These are phyloP conservation scores for Chrysoporthe austroafricana DNA, from an alignment of 2,329 filamentous ascomycete genomes.

Conservation along the genomic window DNA sequence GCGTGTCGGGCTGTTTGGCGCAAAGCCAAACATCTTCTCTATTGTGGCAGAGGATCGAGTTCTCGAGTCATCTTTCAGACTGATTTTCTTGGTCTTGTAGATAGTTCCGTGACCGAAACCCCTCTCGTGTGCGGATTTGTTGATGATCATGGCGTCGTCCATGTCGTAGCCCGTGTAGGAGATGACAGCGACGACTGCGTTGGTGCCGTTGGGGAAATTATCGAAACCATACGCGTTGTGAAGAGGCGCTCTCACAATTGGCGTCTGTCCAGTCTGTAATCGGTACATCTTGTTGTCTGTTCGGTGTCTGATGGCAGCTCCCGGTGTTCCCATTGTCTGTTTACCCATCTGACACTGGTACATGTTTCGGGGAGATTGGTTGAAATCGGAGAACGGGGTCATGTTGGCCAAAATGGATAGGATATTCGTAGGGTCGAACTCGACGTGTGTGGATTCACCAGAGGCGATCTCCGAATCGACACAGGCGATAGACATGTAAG, in stretches of 20 bases:
- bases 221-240: slow-evolving; percentile 97
- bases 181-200: slow-evolving; percentile 95
- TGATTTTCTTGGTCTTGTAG: slow-evolving; percentile 95
- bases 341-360: slow-evolving; percentile 99
- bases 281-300: slow-evolving; percentile 98
- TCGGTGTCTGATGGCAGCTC: slow-evolving; percentile 79
- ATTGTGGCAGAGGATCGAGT: slow-evolving; percentile 69
- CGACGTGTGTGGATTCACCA: slow-evolving; percentile 91
- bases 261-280: slow-evolving; percentile 93
- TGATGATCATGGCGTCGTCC: slow-evolving; percentile 99
- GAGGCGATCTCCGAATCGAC: slow-evolving; percentile 84
- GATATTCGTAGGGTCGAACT: slow-evolving; percentile 93
- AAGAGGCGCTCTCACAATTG: slow-evolving; percentile 86
- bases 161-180: slow-evolving; percentile 99
- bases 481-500: slow-evolving; percentile 97
- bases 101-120: slow-evolving; percentile 95
- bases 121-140: slow-evolving; percentile 94
- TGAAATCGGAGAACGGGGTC: slow-evolving; percentile 98
- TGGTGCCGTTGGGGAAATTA: slow-evolving; percentile 96
- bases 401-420: slow-evolving; percentile 97
- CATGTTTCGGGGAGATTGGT: slow-evolving; percentile 98
- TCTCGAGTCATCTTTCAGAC: slow-evolving; percentile 78
- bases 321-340: slow-evolving; percentile 97
- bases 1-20: slow-evolving; percentile 74
- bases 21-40: slow-evolving; percentile 87